Conservation (phyloP, 2,329 filamentous ascomycete genomes). For the Neonectria sp. region DNA sequence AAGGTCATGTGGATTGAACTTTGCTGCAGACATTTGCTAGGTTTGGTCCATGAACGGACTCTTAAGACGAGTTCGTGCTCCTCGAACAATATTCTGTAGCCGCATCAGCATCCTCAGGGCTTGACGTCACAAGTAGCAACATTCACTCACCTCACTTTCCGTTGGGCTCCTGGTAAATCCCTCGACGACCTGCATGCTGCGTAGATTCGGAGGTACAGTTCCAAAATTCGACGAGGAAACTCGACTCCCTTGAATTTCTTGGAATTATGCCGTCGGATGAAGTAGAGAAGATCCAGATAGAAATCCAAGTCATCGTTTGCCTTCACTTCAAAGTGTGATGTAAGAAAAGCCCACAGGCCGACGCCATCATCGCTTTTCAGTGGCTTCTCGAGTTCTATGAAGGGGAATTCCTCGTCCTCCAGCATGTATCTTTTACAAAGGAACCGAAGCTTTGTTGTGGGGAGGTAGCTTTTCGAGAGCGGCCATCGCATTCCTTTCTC, state of each 20-base stretch:
- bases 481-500: constrained; percentile 13
- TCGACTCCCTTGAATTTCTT: constrained; percentile 23
- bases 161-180: constrained; percentile 23
- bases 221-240: constrained; percentile 41
- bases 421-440: constrained; percentile 44
- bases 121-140: background rate
- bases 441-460: constrained; percentile 42
- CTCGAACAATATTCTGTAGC: constrained; percentile 27
- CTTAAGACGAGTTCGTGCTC: constrained; percentile 26
- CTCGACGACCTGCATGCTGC: constrained; percentile 37
- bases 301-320: constrained; percentile 38
- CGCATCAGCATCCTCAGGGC: background rate
- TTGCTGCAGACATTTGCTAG: constrained; percentile 31
- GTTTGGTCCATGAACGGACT: background rate
- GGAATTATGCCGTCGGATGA: constrained; percentile 30
- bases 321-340: constrained; percentile 33
- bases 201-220: constrained; percentile 44
- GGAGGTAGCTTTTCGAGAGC: constrained; percentile 39
- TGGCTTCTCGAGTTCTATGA: constrained; percentile 36
- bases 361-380: constrained; percentile 29
- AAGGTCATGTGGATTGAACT: background rate
- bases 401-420: constrained; percentile 40
- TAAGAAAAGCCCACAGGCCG: constrained; percentile 38
- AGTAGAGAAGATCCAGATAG: constrained; percentile 39
- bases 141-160: constrained; percentile 37